Evolutionary conservation across 2,329 filamentous ascomycete species (phyloP).

Genomic region (Ophiognomonia clavigignenti-juglandacearum): DNA sequence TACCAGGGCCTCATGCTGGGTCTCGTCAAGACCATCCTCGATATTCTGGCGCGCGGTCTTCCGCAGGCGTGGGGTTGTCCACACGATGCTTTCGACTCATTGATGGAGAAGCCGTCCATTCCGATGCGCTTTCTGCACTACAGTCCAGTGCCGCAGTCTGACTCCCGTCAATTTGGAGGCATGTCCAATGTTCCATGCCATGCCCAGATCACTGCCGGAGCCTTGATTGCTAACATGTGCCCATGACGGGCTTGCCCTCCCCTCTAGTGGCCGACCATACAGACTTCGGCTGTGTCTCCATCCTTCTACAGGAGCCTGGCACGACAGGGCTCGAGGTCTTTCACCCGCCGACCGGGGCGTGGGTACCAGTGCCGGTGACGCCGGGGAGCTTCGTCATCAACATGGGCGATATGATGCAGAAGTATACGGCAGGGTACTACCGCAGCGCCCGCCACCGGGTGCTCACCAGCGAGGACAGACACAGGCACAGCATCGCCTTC

Average conservation of each 20-base stretch:
- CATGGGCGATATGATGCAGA: slow-evolving; percentile 32
- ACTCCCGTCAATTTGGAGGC: slow-evolving; percentile 22
- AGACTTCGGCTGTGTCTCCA: slow-evolving; percentile 26
- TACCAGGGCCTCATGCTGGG: slow-evolving; percentile 25
- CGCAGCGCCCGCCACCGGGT: slow-evolving; percentile 27
- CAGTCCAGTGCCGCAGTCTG: slow-evolving; percentile 18
- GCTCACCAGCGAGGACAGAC: slow-evolving; percentile 20
- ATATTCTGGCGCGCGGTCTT: slow-evolving; percentile 21
- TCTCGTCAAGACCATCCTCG: slow-evolving; percentile 22
- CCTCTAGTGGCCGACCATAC: slow-evolving; percentile 25
- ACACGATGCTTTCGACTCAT: slow-evolving; percentile 18
- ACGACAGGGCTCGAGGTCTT: slow-evolving; percentile 26
- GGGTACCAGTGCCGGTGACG: slow-evolving; percentile 26
- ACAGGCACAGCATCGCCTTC: slow-evolving; percentile 24
- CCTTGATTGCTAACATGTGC: no score
- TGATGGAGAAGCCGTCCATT: slow-evolving; percentile 21
- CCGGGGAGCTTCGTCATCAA: slow-evolving; percentile 32
- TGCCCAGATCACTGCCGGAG: no score
- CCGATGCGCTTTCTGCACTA: slow-evolving; percentile 23
- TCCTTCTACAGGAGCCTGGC: slow-evolving; percentile 26
- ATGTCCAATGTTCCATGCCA: neutral
- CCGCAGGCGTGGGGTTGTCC: slow-evolving; percentile 21
- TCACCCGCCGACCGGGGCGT: slow-evolving; percentile 21
- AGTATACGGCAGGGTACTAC: slow-evolving; percentile 25
- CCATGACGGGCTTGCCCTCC: no score